Percentiles rank a stretch among this genome's conserved stretches.
Evolutionary conservation across 2,329 filamentous ascomycete genomes (phyloP).

Genomic region (Simplicillium aogashimaense): DNA sequence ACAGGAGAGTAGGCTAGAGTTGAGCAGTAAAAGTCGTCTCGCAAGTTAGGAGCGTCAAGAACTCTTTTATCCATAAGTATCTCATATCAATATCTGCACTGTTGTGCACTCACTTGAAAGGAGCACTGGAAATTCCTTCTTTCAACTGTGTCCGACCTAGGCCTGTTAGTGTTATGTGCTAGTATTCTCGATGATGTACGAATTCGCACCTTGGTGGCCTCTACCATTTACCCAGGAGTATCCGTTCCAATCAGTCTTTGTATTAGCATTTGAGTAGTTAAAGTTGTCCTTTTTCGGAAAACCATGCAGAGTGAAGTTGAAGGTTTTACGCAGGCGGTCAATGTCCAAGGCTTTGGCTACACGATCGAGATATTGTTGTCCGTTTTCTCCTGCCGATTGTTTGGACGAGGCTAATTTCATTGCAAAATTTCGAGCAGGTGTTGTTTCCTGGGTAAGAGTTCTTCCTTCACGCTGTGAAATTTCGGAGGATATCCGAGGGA

Average conservation of each 20-base stretch:
- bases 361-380: no score
- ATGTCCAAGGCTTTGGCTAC: no score
- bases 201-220: no score
- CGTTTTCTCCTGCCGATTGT: no score
- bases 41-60: constrained; percentile 77
- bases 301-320: no score
- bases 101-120: constrained; percentile 57
- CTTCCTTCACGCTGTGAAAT: neutral
- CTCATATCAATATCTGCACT: neutral
- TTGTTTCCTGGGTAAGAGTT: neutral
- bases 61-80: constrained; percentile 39
- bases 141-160: no score
- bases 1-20: constrained; percentile 75
- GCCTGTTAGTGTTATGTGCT: no score
- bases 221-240: constrained; percentile 11
- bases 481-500: constrained; percentile 42
- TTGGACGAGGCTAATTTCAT: no score
- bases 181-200: no score
- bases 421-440: neutral
- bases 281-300: no score
- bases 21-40: constrained; percentile 94
- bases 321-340: no score
- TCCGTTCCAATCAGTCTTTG: constrained; percentile 15
- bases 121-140: constrained; percentile 43
- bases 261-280: neutral